These are phyloP conservation scores for Blastobotrys serpentis DNA, from an alignment of 1,139 yeast species.

Conservation along the genomic window DNA sequence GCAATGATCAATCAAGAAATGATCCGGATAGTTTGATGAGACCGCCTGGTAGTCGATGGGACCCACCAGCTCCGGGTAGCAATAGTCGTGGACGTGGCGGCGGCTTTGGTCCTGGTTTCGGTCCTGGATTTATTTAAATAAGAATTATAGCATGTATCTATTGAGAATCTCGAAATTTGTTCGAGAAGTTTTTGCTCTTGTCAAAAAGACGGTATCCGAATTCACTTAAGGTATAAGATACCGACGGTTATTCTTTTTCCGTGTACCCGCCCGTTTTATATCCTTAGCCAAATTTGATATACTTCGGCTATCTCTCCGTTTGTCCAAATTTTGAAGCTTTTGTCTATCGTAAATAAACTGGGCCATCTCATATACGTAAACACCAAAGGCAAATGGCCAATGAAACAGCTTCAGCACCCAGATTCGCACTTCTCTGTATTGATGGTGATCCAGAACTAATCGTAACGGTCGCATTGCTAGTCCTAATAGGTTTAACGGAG, in stretches of 20 bases:
- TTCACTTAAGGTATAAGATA: slow-evolving; percentile 2
- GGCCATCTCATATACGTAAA: slow-evolving; percentile 29
- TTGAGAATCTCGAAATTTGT: too few relatives aligned
- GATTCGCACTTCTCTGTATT: slow-evolving; percentile 32
- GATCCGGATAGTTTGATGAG: slow-evolving; percentile 26
- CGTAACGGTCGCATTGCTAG: slow-evolving; percentile 34
- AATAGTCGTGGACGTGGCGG: slow-evolving; percentile 24
- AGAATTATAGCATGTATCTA: slow-evolving; percentile 3
- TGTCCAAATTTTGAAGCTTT: background rate
- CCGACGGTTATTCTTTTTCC: background rate
- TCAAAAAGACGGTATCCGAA: background rate
- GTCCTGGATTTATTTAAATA: slow-evolving; percentile 14
- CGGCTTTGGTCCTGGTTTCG: slow-evolving; percentile 14
- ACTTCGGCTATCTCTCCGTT: slow-evolving; percentile 8
- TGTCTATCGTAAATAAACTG: slow-evolving; percentile 9
- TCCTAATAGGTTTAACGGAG: slow-evolving; percentile 37
- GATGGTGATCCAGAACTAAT: slow-evolving; percentile 27
- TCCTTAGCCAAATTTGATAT: background rate
- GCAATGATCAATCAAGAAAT: slow-evolving; percentile 32
- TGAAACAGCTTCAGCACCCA: slow-evolving; percentile 34
- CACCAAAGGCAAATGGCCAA: slow-evolving; percentile 33
- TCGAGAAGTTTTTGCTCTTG: background rate
- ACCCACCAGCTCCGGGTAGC: slow-evolving; percentile 31
- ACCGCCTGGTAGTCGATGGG: slow-evolving; percentile 44
- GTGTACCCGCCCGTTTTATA: background rate